phyloP scores from a whole-genome alignment of 257 asterid species.

The Asclepias syriaca region DNA sequence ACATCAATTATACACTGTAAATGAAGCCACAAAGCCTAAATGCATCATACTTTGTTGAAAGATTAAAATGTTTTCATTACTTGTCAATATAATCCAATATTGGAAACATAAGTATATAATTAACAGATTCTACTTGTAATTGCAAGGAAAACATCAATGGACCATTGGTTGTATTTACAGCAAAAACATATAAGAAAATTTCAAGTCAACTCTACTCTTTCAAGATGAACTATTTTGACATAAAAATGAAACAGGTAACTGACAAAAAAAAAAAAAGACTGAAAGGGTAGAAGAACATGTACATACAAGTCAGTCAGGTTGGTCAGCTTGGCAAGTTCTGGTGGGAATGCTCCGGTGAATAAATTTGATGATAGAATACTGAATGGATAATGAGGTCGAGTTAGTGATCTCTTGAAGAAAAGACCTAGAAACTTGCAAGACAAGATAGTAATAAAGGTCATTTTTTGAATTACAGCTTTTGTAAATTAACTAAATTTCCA shows the following conservation, averaged over 20 bases:
- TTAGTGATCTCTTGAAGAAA: conserved; percentile 12
- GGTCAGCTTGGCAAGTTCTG: conserved; percentile 51
- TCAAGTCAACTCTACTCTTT: neutral
- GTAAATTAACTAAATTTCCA: conserved; percentile 58
- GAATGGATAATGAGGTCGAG: conserved; percentile 18
- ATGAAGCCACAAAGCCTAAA: neutral
- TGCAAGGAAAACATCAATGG: neutral
- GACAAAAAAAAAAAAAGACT: neutral
- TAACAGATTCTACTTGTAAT: neutral
- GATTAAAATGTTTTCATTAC: neutral
- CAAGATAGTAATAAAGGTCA: conserved; percentile 7
- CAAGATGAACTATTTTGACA: neutral
- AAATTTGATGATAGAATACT: conserved; percentile 70
- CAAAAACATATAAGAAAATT: neutral
- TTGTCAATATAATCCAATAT: neutral
- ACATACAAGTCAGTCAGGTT: conserved; percentile 72
- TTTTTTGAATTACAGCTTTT: conserved; percentile 47
- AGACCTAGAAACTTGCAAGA: neutral
- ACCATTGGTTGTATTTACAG: neutral
- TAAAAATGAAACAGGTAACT: neutral
- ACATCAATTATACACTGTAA: neutral
- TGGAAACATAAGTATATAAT: neutral
- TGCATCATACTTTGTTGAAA: neutral
- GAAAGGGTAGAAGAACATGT: neutral
- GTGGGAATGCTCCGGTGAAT: conserved; percentile 64